Base-by-base conservation (phyloP, 78 protist genomes). In the Dictyostelium brefeldianum region DNA sequence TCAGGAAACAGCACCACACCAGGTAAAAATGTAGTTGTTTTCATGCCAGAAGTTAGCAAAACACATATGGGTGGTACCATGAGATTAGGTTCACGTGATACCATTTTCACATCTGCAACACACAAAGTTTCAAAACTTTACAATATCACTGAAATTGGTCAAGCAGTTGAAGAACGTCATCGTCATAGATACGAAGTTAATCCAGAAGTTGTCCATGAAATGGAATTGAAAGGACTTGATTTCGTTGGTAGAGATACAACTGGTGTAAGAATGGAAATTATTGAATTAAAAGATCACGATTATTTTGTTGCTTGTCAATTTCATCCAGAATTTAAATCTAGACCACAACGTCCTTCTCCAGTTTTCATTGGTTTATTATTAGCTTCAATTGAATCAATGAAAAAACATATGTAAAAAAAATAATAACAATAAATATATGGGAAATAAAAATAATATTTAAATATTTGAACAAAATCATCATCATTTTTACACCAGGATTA, bases 11-110 rank as follows among this genome's bases (percentile, higher is more conserved):
- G 5, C 43, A 2, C 43, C 2, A 36, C 43, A 11, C 57, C 89
- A 1, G 22, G 80, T 56, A 20, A 54, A 75, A 67, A 80, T 48
- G 98, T 97, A 11, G 91, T 99, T 20, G 53, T 97, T 43, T 90
- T 51, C 96, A 98, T 99, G 99, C 99, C 99, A 12, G 99, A 98
- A 62, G 89, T 89, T 31, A 69, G 95, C 54, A 83, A 69, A 90
- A 96, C 97, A 11, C 96, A 95, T 54, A 47, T 98, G 97, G 99
- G 99, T 47, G 99, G 98, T 82, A 98, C 99, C 51, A 99, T 99
- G 99, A 96, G 99, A 36, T 94, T 99, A 1, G 99, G 99, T 31
- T 5, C 64, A n/a, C 94, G 97, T 41, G 57, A 36, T 36, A 89
- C 92, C 67, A 75, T 92, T 51, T 87, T 85, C 80, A 59, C 80